Evolutionary conservation across 331 rosid genomes (phyloP), one percentile per base, ranked within the genome.

Genomic region (Malus hybrid): DNA sequence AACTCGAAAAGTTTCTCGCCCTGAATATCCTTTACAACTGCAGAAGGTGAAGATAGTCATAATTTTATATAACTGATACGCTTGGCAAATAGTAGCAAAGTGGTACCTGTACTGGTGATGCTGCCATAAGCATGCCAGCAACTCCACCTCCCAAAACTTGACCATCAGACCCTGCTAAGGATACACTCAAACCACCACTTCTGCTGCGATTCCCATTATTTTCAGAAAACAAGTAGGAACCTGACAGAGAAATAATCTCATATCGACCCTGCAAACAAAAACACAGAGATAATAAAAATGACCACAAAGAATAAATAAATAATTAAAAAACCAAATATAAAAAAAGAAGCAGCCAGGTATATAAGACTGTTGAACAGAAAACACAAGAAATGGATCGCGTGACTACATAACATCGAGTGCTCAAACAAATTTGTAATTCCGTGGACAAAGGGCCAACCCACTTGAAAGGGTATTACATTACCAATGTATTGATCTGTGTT

Each of bases 131-230:
- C 78, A 67, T 75, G 72, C 96, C 97, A 34, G 84, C 80, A 83
- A 95, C 96, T 55, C 86, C 85, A 13, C 99, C 99, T 29, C 96
- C 97, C 71, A 90, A 66, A 75, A 90, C 85, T 55, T 75, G 87
- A 67, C 97, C 93, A 74, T 88, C 91, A 63, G 86, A 62, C 63
- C 91, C 88, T 7, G 89, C 91, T 42, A 95, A 80, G 58, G 86
- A 50, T 48, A 88, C 86, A 60, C 75, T 86, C 83, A 90, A 78
- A 61, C 84, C 80, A 58, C 88, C 79, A 22, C 82, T 79, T 80
- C 87, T 79, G 71, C 76, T 84, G 68, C 74, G 64, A 66, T 77
- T 80, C n/a, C 84, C 90, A 68, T 52, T 74, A 66, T 76, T 73
- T 53, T 86, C 97, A 82, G 88, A 80, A 28, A 63, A 71, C 66